These are phyloP conservation scores for Lactuca saligna DNA, from an alignment of 129 eudicot genomes.

Conservation along the genomic window DNA sequence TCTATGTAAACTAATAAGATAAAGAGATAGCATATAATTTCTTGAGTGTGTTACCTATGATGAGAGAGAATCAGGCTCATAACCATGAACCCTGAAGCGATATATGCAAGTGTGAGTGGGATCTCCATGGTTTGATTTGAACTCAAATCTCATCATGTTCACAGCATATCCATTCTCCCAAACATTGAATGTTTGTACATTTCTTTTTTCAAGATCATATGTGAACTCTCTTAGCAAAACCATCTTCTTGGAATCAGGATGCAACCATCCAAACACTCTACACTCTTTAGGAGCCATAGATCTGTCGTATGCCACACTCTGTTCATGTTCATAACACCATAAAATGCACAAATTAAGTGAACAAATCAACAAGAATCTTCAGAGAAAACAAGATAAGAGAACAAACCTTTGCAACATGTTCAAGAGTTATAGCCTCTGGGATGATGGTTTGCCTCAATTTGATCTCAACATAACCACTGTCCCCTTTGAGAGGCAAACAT, in stretches of 20 bases:
- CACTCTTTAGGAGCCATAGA: slow-evolving; percentile 80
- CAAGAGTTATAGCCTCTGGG: slow-evolving; percentile 69
- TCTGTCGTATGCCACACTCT: slow-evolving; percentile 76
- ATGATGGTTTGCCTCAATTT: slow-evolving; percentile 58
- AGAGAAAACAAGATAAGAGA: background rate
- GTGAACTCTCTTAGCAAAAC: slow-evolving; percentile 51
- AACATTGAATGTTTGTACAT: slow-evolving; percentile 73
- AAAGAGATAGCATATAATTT: too few species aligned
- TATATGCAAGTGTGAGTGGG: slow-evolving; percentile 77
- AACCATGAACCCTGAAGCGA: slow-evolving; percentile 84
- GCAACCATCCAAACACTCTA: slow-evolving; percentile 62
- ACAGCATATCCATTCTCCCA: slow-evolving; percentile 21
- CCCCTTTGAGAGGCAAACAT: slow-evolving; percentile 69
- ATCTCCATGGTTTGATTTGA: slow-evolving; percentile 77
- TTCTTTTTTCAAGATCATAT: slow-evolving; percentile 76
- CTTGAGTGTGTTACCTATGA: too few species aligned
- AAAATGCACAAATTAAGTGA: background rate
- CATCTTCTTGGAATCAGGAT: slow-evolving; percentile 32
- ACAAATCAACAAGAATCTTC: too few species aligned
- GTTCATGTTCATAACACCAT: slow-evolving; percentile 25
- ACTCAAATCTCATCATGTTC: slow-evolving; percentile 66
- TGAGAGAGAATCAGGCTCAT: slow-evolving; percentile 34
- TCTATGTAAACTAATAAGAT: too few species aligned
- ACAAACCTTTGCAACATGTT: slow-evolving; percentile 68
- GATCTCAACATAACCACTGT: slow-evolving; percentile 57